These are phyloP conservation scores for Phaeosphaeriaceae sp. DNA, from an alignment of 2,329 filamentous ascomycete genomes.

Conservation along the genomic window DNA sequence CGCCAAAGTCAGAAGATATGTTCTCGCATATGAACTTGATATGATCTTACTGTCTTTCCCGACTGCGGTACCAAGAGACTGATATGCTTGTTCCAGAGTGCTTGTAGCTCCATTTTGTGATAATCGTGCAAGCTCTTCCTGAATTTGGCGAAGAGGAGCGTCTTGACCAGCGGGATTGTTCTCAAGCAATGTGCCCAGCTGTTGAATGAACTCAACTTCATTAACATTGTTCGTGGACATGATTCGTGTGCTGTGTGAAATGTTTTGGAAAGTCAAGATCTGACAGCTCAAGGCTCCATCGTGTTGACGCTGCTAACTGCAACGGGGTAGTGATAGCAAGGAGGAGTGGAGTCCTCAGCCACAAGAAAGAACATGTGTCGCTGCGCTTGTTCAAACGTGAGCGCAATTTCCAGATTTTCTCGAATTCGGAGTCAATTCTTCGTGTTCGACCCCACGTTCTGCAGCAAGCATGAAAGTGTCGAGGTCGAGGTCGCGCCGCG, in stretches of 20 bases:
- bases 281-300: constrained; percentile 17
- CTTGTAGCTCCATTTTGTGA: constrained; percentile 12
- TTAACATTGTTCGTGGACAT: background rate
- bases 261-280: background rate
- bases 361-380: background rate
- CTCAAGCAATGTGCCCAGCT: constrained; percentile 24
- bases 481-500: background rate
- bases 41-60: constrained; percentile 36
- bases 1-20: constrained; percentile 27
- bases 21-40: background rate
- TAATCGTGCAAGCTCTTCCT: constrained; percentile 21
- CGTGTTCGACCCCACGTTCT: background rate
- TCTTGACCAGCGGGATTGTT: constrained; percentile 20
- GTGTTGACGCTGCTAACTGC: constrained; percentile 9
- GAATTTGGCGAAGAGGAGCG: constrained; percentile 21
- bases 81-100: constrained; percentile 24
- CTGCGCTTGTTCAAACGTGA: background rate
- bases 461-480: background rate
- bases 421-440: background rate
- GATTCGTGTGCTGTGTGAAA: background rate
- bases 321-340: constrained; percentile 5
- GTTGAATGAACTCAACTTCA: constrained; percentile 17
- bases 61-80: constrained; percentile 42
- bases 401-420: background rate
- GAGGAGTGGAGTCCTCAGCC: background rate